A percentile compares a stretch with the other conserved stretches of the same genome.
Evolutionary conservation across 768 basidiomycete species (phyloP).

Genomic region (button mushroom (Agaricus bisporus)): DNA sequence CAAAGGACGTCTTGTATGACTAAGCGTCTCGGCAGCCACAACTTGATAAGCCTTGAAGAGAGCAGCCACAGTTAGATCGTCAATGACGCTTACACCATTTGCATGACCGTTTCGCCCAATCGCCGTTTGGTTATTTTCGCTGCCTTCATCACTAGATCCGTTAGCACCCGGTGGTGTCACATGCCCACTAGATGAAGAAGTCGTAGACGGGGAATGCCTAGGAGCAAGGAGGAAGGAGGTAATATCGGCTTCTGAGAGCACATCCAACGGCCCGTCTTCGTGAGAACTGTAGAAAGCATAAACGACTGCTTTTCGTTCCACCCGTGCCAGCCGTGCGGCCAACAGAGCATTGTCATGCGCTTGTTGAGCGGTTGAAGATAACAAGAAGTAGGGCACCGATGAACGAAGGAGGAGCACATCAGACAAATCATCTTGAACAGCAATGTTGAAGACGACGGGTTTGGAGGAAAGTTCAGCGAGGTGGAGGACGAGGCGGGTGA

Average conservation of each 20-base stretch:
- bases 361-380: conserved; percentile 72
- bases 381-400: conserved; percentile 74
- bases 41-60: conserved; percentile 61
- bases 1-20: conserved; percentile 55
- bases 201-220: conserved; percentile 26
- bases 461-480: conserved; percentile 60
- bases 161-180: conserved; percentile 21
- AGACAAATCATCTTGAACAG: conserved; percentile 59
- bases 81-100: conserved; percentile 15
- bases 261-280: conserved; percentile 33
- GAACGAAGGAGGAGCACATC: conserved; percentile 72
- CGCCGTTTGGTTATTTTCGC: conserved; percentile 14
- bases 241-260: conserved; percentile 55
- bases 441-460: conserved; percentile 70
- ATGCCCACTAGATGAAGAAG: conserved; percentile 29
- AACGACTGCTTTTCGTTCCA: conserved; percentile 70
- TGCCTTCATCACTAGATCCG: conserved; percentile 22
- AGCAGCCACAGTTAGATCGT: conserved; percentile 20
- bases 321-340: conserved; percentile 71
- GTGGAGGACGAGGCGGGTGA: conserved; percentile 59
- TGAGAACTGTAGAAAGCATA: conserved; percentile 66
- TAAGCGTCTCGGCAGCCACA: conserved; percentile 58
- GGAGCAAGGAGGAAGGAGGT: conserved; percentile 53
- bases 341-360: conserved; percentile 89
- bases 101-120: conserved; percentile 8